Evolutionary conservation across 1,284 basidiomycete species (phyloP).

Genomic region (Malassezia furfur): DNA sequence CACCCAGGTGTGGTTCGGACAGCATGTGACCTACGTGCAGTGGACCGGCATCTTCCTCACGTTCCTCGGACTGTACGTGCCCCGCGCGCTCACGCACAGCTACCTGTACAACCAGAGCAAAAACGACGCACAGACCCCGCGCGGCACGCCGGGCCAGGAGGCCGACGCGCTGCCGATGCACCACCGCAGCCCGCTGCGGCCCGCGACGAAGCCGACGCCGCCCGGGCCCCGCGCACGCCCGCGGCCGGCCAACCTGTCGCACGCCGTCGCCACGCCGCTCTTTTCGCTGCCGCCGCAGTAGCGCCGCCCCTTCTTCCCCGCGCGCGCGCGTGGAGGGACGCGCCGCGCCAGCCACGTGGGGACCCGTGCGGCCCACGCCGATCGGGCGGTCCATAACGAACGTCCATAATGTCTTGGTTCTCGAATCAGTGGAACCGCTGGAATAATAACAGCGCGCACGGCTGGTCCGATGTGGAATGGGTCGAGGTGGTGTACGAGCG

Average conservation of each 20-base stretch:
- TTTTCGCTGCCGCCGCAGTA: slow-evolving; percentile 16
- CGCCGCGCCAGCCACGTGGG: background rate
- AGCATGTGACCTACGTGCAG: slow-evolving; percentile 73
- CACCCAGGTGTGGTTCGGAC: slow-evolving; percentile 70
- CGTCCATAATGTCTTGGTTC: slow-evolving; percentile 43
- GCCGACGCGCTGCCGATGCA: slow-evolving; percentile 15
- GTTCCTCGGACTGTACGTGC: slow-evolving; percentile 68
- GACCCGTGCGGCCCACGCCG: background rate
- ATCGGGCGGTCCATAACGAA: background rate
- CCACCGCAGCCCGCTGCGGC: background rate
- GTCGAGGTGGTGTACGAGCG: slow-evolving; percentile 39
- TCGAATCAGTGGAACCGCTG: slow-evolving; percentile 42
- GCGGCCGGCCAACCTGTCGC: background rate
- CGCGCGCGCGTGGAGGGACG: background rate
- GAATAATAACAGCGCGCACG: slow-evolving; percentile 2
- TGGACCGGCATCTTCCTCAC: slow-evolving; percentile 74
- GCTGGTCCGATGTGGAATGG: slow-evolving; percentile 6
- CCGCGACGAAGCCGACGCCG: background rate
- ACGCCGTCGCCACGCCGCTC: slow-evolving; percentile 10
- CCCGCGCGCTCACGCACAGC: background rate
- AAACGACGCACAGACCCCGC: slow-evolving; percentile 24
- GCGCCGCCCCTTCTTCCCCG: background rate
- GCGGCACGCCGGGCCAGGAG: background rate
- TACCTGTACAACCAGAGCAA: slow-evolving; percentile 88
- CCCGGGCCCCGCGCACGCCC: background rate